Conservation (phyloP, 345 rosid species). For the Raphanus raphanistrum region DNA sequence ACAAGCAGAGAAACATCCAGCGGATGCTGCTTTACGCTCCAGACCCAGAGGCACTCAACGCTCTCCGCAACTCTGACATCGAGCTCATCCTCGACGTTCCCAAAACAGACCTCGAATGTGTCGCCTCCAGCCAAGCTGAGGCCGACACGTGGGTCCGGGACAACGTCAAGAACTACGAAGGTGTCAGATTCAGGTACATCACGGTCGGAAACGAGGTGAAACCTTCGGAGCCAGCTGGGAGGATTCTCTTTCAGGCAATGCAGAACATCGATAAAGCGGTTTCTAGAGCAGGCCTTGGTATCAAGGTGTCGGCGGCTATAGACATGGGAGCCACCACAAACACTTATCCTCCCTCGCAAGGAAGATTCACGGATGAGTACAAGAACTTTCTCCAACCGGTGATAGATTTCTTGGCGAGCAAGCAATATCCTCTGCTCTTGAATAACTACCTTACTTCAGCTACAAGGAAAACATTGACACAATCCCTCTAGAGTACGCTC, state of each 20-base stretch:
- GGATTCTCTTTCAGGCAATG: background rate
- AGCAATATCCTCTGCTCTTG: constrained; percentile 44
- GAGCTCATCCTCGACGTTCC: constrained; percentile 54
- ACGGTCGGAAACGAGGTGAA: constrained; percentile 63
- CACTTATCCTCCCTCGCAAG: constrained; percentile 45
- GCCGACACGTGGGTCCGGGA: constrained; percentile 51
- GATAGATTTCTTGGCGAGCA: constrained; percentile 41
- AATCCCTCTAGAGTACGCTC: constrained; percentile 43
- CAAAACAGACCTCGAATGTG: constrained; percentile 29
- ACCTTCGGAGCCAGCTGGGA: background rate
- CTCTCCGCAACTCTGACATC: constrained; percentile 53
- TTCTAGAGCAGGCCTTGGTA: constrained; percentile 1
- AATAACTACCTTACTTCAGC: constrained; percentile 50
- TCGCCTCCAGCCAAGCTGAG: constrained; percentile 47
- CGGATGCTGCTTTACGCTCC: constrained; percentile 38
- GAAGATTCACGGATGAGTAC: constrained; percentile 33
- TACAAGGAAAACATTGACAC: background rate
- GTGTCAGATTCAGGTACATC: constrained; percentile 53
- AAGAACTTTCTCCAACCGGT: constrained; percentile 39
- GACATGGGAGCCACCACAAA: constrained; percentile 9
- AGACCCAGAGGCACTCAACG: constrained; percentile 38
- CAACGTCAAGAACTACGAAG: constrained; percentile 44
- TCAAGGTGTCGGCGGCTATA: constrained; percentile 44
- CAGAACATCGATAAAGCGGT: background rate
- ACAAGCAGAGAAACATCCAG: constrained; percentile 40